Percentiles rank a stretch among this genome's conserved stretches.
Evolutionary conservation across 1,139 yeast species (phyloP).

Genomic region (Debaryomyces psychrophilus): DNA sequence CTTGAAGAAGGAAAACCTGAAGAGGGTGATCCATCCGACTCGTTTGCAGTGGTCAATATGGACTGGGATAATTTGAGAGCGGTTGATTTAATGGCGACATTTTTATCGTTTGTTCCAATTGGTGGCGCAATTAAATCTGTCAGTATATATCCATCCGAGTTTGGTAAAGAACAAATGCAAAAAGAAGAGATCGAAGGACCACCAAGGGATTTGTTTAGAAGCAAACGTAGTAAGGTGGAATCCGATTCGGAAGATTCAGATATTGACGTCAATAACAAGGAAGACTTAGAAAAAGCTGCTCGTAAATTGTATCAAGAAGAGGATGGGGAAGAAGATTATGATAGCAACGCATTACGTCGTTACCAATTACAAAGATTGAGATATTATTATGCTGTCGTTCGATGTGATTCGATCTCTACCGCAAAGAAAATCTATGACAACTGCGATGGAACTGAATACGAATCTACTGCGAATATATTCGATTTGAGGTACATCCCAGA

Average conservation of each 20-base stretch:
- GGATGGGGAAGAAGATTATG: constrained; percentile 72
- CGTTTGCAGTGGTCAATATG: constrained; percentile 91
- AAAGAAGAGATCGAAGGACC: constrained; percentile 93
- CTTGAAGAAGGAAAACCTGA: constrained; percentile 65
- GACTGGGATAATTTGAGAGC: constrained; percentile 96
- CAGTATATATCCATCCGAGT: constrained; percentile 85
- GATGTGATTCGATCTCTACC: constrained; percentile 73
- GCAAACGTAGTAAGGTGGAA: constrained; percentile 31
- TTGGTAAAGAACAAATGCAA: constrained; percentile 90
- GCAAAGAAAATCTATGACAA: constrained; percentile 77
- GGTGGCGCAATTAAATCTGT: constrained; percentile 74
- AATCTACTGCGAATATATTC: constrained; percentile 92
- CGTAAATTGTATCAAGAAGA: constrained; percentile 72
- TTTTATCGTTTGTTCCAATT: constrained; percentile 81
- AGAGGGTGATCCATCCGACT: constrained; percentile 79
- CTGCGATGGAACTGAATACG: constrained; percentile 95
- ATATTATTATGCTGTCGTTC: constrained; percentile 92
- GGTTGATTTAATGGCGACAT: constrained; percentile 86
- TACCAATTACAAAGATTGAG: constrained; percentile 86
- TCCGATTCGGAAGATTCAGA: constrained; percentile 49
- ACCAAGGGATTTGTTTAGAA: constrained; percentile 75
- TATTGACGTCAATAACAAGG: constrained; percentile 44
- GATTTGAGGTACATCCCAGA: constrained; percentile 93
- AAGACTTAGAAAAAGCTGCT: constrained; percentile 54
- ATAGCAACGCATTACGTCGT: constrained; percentile 67